Evolutionary conservation across 78 protist species (phyloP), one percentile per base, ranked within the genome.

Genomic region (Dictyostelium discoideum): DNA sequence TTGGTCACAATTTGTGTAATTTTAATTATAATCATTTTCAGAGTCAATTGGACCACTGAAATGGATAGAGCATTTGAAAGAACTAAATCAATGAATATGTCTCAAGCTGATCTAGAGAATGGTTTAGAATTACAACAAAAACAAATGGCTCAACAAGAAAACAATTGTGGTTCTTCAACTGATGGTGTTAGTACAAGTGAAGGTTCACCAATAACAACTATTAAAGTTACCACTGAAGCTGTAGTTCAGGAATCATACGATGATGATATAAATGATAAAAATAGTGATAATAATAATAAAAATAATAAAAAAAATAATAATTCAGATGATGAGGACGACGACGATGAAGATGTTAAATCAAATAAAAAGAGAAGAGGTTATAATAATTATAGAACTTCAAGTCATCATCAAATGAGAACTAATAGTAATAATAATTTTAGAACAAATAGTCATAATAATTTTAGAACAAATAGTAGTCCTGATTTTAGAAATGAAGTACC

Each of bases 1-100:
- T 50, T 90, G 9, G 67, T 90, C 32, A n/a, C 60, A 2, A 90
- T 90, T n/a, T 82, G 37, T 20, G 57, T 90, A 6, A 87, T 86
- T 42, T 44, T 85, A 13, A 14, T 26, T 16, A 24, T 85, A 13
- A 39, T 85, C 29, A 44, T 85, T 4, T 18, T 69, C 48, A 85
- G 50, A 69, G 90, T 85, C 24, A 40, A 85, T 85, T 85, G 90
- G 81, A 16, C 46, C 2, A 8, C 14, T 6, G 89, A 85, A 42
- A 79, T 67, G 42, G 57, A 39, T 11, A 67, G 44, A 39, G 89
- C 78, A 22, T 18, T 8, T 3, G 40, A n/a, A 6, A 57, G 95
- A n/a, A 88, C 50, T 4, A 88, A 87, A 22, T 57, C 76, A 2
- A n/a, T 74, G 44, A 79, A 78, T 26, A 60, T 87, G 1, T 22